Base-by-base conservation (phyloP, 1,284 basidiomycete genomes). In the Cutaneotrichosporon cutaneum region DNA sequence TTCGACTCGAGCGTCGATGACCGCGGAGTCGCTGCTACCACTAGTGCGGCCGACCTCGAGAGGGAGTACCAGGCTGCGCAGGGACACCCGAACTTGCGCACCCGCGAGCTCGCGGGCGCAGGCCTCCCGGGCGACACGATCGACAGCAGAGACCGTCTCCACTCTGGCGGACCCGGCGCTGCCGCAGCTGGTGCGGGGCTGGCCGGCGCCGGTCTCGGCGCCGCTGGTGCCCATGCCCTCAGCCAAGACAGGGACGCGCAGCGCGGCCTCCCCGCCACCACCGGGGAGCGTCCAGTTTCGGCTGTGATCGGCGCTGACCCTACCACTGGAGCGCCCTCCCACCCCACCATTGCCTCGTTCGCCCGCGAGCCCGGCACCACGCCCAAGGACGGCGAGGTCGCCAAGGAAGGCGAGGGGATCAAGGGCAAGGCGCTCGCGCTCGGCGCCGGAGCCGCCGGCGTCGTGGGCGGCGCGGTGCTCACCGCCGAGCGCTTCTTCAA, bases 381-480 rank as follows among this genome's bases (percentile, higher is more conserved):
- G 10, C 33, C 52, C 13, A 5, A 27, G 54, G 36, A 26, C 24
- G 55, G n/a, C 18, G 39, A 11, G 18, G 30, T 30, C 11, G 51
- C 51, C 24, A 24, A 58, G 44, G 14, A 27, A 24, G 21, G n/a
- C 30, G 48, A 30, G 30, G 30, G 57, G 16, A 42, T 62, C 48
- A 47, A 36, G 14, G 39, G 33, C 47, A 62, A 55, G 61, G 61
- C 61, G 16, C 47, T 53, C 8, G 61, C 57, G n/a, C 36, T 55
- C 4, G 60, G 58, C 10, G 58, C 55, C 27, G 60, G 58, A 6
- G 58, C 55, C 11, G 60, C 72, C 18, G 75, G 70, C 24, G 63
- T 68, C 54, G 59, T 68, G 24, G 73, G 70, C 48, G 60, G 58
- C 27, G 68, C 66, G 14, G 64, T 66, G 18, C 16, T 42, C 16